Percentiles rank a stretch among this genome's conserved stretches.
These are phyloP conservation scores for Kwoniella pini DNA, from an alignment of 768 basidiomycete genomes.

Conservation along the genomic window DNA sequence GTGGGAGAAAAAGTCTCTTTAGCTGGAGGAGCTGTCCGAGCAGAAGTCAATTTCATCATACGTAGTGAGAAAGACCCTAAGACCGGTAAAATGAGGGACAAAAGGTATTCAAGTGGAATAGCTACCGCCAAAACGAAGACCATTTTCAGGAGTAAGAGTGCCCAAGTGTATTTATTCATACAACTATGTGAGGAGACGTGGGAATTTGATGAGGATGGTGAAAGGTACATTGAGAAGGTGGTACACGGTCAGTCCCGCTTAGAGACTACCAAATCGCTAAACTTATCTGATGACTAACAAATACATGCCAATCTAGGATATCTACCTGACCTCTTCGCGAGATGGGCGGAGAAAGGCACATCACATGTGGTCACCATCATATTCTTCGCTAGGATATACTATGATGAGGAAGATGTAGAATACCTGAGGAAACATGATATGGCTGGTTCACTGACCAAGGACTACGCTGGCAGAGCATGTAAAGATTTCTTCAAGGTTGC, in stretches of 20 bases:
- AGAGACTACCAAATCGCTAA: too few relatives aligned
- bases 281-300: not conserved
- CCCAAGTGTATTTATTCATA: conserved; percentile 89
- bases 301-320: conserved; percentile 60
- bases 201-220: conserved; percentile 96
- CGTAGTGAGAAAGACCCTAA: conserved; percentile 61
- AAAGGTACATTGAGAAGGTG: conserved; percentile 95
- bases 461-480: conserved; percentile 78
- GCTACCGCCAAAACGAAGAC: conserved; percentile 81
- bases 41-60: conserved; percentile 78
- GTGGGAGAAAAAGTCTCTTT: conserved; percentile 81
- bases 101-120: conserved; percentile 65
- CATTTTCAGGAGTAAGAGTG: conserved; percentile 85
- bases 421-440: conserved; percentile 42
- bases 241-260: conserved; percentile 65
- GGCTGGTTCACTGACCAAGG: conserved; percentile 60
- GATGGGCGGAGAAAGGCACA: conserved; percentile 79
- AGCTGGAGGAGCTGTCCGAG: conserved; percentile 71
- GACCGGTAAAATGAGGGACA: conserved; percentile 52
- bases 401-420: conserved; percentile 46
- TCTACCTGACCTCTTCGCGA: conserved; percentile 80
- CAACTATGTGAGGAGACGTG: conserved; percentile 95
- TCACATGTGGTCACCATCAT: conserved; percentile 94
- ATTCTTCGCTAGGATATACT: conserved; percentile 81
- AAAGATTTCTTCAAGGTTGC: conserved; percentile 97